Evolutionary conservation across 1,139 yeast species (phyloP), one percentile per base, ranked within the genome.

Genomic region (Suhomyces bribrorum): DNA sequence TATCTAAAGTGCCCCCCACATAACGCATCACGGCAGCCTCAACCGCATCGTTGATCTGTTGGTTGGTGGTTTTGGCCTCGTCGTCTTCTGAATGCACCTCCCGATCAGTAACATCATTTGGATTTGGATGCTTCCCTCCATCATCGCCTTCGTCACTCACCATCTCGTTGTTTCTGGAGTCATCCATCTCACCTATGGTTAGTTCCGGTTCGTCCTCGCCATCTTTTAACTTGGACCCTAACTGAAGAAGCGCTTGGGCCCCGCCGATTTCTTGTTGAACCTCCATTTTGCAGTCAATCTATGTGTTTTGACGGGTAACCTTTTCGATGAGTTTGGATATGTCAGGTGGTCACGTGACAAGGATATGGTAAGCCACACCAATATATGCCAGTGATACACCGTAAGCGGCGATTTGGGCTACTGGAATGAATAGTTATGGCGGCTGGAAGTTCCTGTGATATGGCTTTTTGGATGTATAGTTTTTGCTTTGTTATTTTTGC

Each of bases 21-120:
- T 77, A 77, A 41, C 78, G 73, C 79, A 83, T 71, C 25, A 83
- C 87, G 0, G 88, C 90, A n/a, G 85, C 89, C 50, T 79, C 85
- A 5, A 79, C 85, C 4, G 81, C 79, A 48, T 74, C 79, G 40
- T 69, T 70, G 22, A 70, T 56, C 50, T 69, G 75, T 38, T 69
- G 73, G 45, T 64, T 64, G 5, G 63, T 65, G 15, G 57, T 56
- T 38, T 61, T 63, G 24, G 54, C 47, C 14, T 61, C 55, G 5
- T 51, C 62, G 14, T 56, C 59, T 14, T 52, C 59, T 14, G 41
- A 48, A 20, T 44, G 48, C 11, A 20, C 23, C 17, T 37, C 33
- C 11, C 37, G 17, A 14, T 37, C 44, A 23, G 40, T 37, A 4
- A 34, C 44, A 9, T 44, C 48, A 6, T 36, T 44, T 3, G 31